Base-by-base conservation (phyloP, 2,329 filamentous ascomycete genomes). In the Rutstroemia sp. region DNA sequence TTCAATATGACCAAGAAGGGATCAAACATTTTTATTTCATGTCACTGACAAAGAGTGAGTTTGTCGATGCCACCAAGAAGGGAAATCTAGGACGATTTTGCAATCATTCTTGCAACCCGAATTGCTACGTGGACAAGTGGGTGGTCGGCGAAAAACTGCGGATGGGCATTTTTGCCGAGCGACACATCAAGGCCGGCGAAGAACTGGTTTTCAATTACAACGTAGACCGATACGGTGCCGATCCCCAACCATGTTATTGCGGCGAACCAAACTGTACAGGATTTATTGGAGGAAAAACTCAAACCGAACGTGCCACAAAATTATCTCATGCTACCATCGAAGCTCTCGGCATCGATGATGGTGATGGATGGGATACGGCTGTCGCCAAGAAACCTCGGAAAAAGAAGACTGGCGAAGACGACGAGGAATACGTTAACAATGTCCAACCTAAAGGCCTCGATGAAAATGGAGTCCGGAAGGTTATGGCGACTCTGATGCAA, bases 11-110 rank as follows among this genome's bases (percentile, higher is more conserved):
- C 69, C 82, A 94, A 48, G 90, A 97, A 71, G 92, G 92, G 59
- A 96, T 99, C 78, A 96, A 95, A 72, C 94, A 99, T 73, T 99
- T 99, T 72, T 99, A 99, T 74, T 99, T 99, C 76, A 99, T 99
- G 94, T 97, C 94, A 27, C 84, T 99, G 60, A 95, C 84, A 69
- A 95, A 95, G 71, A 89, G 86, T 67, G 94, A 97, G 71, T 99
- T 97, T 69, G 91, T 99, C 58, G 94, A 99, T 73, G 94, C 94
- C 21, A 99, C 94, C 9, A 95, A 94, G 70, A 95, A 90, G 71
- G 94, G 94, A 51, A 97, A 97, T 64, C 81, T 99, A 5, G 94
- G 92, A 51, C 86, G 94, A 30, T 99, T 99, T 69, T 99, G 94
- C 81, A 99, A 99, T 68, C 94, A 99, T 72, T 97, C 94, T 8